phyloP scores from a whole-genome alignment of 495 filamentous ascomycete species.

The Cryomyces antarcticus region DNA sequence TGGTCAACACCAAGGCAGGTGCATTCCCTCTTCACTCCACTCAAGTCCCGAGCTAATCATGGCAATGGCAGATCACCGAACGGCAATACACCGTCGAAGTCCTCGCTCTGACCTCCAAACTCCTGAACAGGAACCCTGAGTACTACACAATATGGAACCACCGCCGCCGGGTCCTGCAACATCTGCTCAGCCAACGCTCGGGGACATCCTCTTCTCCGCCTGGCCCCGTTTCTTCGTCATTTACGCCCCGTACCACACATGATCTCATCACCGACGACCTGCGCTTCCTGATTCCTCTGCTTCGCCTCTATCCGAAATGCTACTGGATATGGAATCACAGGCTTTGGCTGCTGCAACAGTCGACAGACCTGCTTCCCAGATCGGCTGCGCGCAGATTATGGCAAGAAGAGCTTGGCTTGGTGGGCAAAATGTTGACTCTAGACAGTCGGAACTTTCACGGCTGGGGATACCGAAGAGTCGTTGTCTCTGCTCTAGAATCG shows the following conservation, averaged over 20 bases:
- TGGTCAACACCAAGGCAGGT: slow-evolving; percentile 38
- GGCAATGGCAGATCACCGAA: slow-evolving; percentile 25
- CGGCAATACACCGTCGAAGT: slow-evolving; percentile 42
- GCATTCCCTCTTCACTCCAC: not conserved
- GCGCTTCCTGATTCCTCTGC: slow-evolving; percentile 59
- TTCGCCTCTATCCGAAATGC: slow-evolving; percentile 79
- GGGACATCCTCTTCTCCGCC: not conserved
- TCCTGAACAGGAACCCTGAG: slow-evolving; percentile 79
- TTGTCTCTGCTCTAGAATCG: slow-evolving; percentile 49
- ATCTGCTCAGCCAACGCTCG: slow-evolving; percentile 17
- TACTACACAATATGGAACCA: slow-evolving; percentile 98
- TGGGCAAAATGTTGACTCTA: slow-evolving; percentile 63
- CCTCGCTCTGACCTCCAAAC: slow-evolving; percentile 54
- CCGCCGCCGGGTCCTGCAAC: slow-evolving; percentile 45
- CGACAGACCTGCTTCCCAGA: slow-evolving; percentile 36
- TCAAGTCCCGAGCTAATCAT: not conserved
- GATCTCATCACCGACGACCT: slow-evolving; percentile 42
- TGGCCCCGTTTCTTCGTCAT: not conserved
- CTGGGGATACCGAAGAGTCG: slow-evolving; percentile 74
- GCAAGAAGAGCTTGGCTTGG: slow-evolving; percentile 63
- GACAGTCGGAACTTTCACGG: slow-evolving; percentile 93
- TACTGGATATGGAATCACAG: slow-evolving; percentile 99
- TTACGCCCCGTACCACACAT: not conserved
- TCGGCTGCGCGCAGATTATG: slow-evolving; percentile 42
- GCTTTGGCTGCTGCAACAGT: slow-evolving; percentile 63